Percentiles rank a stretch among this genome's conserved stretches.
Evolutionary conservation across 202 grass and related monocot species (phyloP).

Genomic region (Carex arenaria): DNA sequence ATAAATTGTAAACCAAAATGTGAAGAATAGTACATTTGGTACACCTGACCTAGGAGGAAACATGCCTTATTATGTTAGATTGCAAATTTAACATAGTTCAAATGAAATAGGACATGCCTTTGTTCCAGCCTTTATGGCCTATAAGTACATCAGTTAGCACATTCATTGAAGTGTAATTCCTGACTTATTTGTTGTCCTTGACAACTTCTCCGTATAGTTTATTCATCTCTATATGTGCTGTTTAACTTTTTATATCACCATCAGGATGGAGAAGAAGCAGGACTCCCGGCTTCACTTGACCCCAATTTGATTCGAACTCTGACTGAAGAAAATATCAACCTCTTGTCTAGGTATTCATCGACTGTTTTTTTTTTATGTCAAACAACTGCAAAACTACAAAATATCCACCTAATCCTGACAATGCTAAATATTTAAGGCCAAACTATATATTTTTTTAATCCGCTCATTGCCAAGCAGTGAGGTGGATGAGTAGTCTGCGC

Average conservation of each 20-base stretch:
- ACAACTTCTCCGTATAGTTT: background rate
- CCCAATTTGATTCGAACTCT: conserved; percentile 35
- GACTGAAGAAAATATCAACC: conserved; percentile 62
- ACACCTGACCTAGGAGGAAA: background rate
- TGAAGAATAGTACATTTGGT: background rate
- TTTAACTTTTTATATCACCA: background rate
- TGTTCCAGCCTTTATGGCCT: background rate
- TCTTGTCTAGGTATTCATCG: conserved; percentile 56
- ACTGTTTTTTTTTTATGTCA: background rate
- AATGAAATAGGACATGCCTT: background rate
- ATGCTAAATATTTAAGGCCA: background rate
- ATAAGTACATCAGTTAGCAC: background rate
- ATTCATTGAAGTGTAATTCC: background rate
- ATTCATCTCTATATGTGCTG: background rate
- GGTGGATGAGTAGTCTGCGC: background rate
- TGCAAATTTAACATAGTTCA: background rate
- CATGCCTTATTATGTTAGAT: background rate
- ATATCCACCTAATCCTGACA: background rate
- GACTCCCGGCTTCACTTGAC: conserved; percentile 38
- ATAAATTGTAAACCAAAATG: background rate
- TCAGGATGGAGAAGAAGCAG: conserved; percentile 46
- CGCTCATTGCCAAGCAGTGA: background rate
- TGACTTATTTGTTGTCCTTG: background rate
- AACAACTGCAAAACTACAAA: conserved; percentile 4
- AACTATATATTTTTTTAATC: background rate